Base-by-base conservation (phyloP, 2,329 filamentous ascomycete species). In the Ceratocystis diversiconidia region DNA sequence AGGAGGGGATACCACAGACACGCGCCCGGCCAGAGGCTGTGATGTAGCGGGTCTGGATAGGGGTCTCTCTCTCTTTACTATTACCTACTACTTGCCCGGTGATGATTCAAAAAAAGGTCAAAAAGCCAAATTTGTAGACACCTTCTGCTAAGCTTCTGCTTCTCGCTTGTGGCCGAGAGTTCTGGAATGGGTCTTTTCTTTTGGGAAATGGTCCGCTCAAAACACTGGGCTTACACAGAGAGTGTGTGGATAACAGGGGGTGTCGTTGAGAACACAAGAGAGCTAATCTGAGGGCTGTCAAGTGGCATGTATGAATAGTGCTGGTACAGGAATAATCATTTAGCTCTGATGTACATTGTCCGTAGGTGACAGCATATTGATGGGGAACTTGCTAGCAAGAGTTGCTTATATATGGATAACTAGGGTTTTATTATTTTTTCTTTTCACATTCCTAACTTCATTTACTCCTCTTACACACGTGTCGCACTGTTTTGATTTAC, bases 81-180 rank as follows among this genome's bases (percentile, higher is more conserved):
- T 59, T 65, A 67, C 55, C 32, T 61, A 65, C 64, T 50, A 66
- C 36, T 66, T 67, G 72, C 78, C 78, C 78, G 69, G 73, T 80
- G 79, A 81, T 81, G 79, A 81, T 75, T 70, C 72, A 64, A 62
- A 64, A 65, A 36, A 77, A 73, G 70, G 77, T 79, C 79, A 80
- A 80, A 79, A 80, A 81, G 79, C 79, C 79, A 81, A 81, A 81
- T 79, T 81, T 80, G 79, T 77, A 81, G 78, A 72, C 77, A 30
- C 62, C 59, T 15, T 50, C 19, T 52, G 46, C 32, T 28, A 22
- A n/a, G 50, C 62, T 57, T 15, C 44, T 19, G 22, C 25, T 36
- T 48, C 46, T 32, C 12, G 41, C 12, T 25, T 28, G 61, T 62
- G 12, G 41, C n/a, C 22, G 5, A 43, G 32, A n/a, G 7, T 59